Evolutionary conservation across 129 eudicot genomes (phyloP), one percentile per base, ranked within the genome.

Genomic region (Logfia minima): DNA sequence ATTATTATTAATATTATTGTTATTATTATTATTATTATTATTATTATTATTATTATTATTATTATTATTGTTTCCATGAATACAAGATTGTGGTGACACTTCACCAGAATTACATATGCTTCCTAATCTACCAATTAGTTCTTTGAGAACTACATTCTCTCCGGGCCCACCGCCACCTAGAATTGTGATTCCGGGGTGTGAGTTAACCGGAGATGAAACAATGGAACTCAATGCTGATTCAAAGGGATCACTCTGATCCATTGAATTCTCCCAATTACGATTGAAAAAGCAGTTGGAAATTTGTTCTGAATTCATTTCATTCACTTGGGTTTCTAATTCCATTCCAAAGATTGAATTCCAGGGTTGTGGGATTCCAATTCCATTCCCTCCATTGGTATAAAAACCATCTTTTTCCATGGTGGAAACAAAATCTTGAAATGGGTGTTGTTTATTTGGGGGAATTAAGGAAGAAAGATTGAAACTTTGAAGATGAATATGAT

Each of bases 161-260:
- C 74, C 83, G 7, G 75, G 53, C 26, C 45, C 22, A 62, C 14
- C 35, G 56, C 72, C 2, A 0, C 53, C 73, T 17, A 80, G 79
- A 71, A 66, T 71, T 41, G 86, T 77, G 69, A 78, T 68, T 52
- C 81, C 78, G 21, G 82, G 73, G 32, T 83, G 83, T 19, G 92
- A 83, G 9, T 79, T 82, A 3, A 81, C 87, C 1, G 98, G 98
- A 10, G 98, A 93, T 0, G 98, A 93, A 17, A 93, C 98, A 67
- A 93, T 87, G 43, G 98, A 93, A 82, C 96, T 93, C 78, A 93
- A 80, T 56, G 98, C 95, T 11, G 98, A 93, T 80, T 93, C 98
- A 83, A 93, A 93, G 70, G 96, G 88, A 71, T 93, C 96, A 62
- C 79, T 87, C 76, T 92, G 98, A 75, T 86, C 93, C 75, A 89